Evolutionary conservation across 306 rosid species (phyloP), one percentile per base, ranked within the genome.

Genomic region (Ormosia emarginata): DNA sequence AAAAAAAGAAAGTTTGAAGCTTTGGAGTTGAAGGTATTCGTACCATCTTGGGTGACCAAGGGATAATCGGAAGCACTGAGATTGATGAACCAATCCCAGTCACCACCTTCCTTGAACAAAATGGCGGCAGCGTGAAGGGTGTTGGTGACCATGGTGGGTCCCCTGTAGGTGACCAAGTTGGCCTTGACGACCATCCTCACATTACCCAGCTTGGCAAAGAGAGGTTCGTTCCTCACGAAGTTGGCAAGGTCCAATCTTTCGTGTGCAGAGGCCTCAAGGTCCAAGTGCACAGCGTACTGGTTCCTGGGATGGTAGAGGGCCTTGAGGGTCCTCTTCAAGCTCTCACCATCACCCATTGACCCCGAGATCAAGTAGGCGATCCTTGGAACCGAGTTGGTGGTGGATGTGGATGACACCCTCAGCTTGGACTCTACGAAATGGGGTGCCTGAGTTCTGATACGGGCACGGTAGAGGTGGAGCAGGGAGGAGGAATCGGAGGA

Each of bases 11-110:
- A 12, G 12, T 24, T 24, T 24, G 24, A 24, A 24, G 24, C 24
- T 24, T 24, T 24, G 24, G 24, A 24, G 24, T 24, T 24, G 0
- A 24, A 24, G 24, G 24, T 24, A 24, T 24, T 24, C 24, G 24
- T 15, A 87, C 90, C 90, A 58, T 87, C 90, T 78, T 87, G 90
- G 5, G 90, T 87, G 5, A 87, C 59, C 81, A 87, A 53, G 4
- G 90, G 90, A 61, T 85, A 87, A 85, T 87, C 90, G 9, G 90
- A 87, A n/a, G 90, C 88, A 8, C 90, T 87, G 7, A 87, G 81
- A 73, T 87, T 87, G 67, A 87, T 74, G 67, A 87, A 87, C 90
- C 90, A 87, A 75, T 87, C 90, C 90, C 90, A 87, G 1, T 68
- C 52, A 0, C 83, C 88, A 75, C 71, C 88, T 64, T 87, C 81